phyloP scores from a whole-genome alignment of 2,329 filamentous ascomycete genomes.

The Sporothrix globosa region DNA sequence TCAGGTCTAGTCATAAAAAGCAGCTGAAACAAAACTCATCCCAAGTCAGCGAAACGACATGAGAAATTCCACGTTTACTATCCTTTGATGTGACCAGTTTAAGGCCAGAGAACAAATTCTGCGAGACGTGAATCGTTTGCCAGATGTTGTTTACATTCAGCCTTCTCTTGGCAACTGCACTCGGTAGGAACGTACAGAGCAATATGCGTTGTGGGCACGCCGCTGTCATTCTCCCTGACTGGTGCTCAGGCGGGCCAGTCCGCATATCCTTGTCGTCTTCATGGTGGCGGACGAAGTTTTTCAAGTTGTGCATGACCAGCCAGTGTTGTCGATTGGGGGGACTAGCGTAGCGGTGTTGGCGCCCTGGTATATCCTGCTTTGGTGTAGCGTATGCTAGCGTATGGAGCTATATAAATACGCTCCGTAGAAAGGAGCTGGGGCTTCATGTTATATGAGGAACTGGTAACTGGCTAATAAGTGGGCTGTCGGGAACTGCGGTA shows the following conservation, averaged over 20 bases:
- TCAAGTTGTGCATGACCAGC: constrained; percentile 4
- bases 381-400: constrained; percentile 13
- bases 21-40: neutral
- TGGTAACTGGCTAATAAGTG: neutral
- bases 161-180: neutral
- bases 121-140: neutral
- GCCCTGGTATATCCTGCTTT: constrained; percentile 13
- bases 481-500: constrained; percentile 31
- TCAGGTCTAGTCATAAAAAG: neutral
- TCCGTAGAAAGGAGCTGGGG: constrained; percentile 4
- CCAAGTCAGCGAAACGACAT: constrained; percentile 23
- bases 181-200: neutral
- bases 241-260: constrained; percentile 13
- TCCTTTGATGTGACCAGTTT: neutral
- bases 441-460: neutral
- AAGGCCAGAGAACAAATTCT: neutral
- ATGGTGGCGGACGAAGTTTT: constrained; percentile 14
- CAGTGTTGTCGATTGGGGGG: neutral
- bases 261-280: neutral
- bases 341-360: constrained; percentile 18
- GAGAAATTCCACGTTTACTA: neutral
- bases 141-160: neutral
- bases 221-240: neutral
- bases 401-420: constrained; percentile 18
- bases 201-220: neutral